Percentiles rank a stretch among this genome's conserved stretches.
phyloP scores from a whole-genome alignment of 2,329 filamentous ascomycete species.

The Claviceps maximensis region DNA sequence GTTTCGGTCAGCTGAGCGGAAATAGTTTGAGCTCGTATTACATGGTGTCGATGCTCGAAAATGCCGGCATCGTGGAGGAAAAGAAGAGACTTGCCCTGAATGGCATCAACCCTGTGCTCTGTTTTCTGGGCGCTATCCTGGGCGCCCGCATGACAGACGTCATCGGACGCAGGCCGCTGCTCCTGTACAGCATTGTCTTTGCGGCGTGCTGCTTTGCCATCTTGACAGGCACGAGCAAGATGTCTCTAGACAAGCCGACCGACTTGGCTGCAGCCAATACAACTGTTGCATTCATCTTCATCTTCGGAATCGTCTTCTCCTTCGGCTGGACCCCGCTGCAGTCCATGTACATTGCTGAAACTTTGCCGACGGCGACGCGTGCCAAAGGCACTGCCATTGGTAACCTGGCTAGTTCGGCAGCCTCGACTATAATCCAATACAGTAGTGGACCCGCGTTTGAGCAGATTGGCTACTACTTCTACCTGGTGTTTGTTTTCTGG shows the following conservation, averaged over 20 bases:
- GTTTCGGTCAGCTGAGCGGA: slow-evolving; percentile 40
- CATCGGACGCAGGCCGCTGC: slow-evolving; percentile 41
- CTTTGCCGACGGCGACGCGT: slow-evolving; percentile 29
- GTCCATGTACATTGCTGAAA: slow-evolving; percentile 35
- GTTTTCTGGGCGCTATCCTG: slow-evolving; percentile 34
- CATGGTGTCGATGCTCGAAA: slow-evolving; percentile 36
- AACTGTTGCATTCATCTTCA: slow-evolving; percentile 35
- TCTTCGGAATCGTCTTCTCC: slow-evolving; percentile 37
- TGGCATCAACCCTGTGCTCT: slow-evolving; percentile 39
- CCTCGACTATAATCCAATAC: slow-evolving; percentile 30
- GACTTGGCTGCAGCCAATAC: slow-evolving; percentile 27
- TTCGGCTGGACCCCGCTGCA: slow-evolving; percentile 37
- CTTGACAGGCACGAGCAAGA: slow-evolving; percentile 34
- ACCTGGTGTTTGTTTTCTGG: slow-evolving; percentile 32
- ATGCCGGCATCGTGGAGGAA: slow-evolving; percentile 36
- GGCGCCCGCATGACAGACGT: slow-evolving; percentile 44
- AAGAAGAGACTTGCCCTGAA: slow-evolving; percentile 36
- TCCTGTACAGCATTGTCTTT: slow-evolving; percentile 33
- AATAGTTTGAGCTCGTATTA: slow-evolving; percentile 40
- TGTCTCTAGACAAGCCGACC: slow-evolving; percentile 22
- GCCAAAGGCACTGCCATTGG: slow-evolving; percentile 31
- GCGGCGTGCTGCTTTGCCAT: slow-evolving; percentile 33
- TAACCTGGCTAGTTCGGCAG: slow-evolving; percentile 25
- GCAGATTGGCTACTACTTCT: slow-evolving; percentile 31
- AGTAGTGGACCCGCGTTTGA: slow-evolving; percentile 28